These are phyloP conservation scores for Ceratobasidium sp. DNA, from an alignment of 1,284 basidiomycete genomes.

Conservation along the genomic window DNA sequence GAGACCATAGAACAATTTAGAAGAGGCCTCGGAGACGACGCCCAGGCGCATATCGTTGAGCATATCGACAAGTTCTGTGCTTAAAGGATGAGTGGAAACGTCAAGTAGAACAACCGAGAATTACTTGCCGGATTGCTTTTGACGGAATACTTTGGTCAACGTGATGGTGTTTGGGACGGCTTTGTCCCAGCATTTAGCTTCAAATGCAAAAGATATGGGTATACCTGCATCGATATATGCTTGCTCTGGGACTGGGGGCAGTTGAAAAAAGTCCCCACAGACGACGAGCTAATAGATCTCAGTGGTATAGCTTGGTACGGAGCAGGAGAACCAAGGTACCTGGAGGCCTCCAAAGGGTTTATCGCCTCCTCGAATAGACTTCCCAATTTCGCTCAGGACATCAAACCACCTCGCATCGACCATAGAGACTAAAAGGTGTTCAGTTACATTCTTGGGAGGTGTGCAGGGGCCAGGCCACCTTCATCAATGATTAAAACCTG, in stretches of 20 bases:
- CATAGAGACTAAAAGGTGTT: constrained; percentile 83
- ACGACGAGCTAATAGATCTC: constrained; percentile 69
- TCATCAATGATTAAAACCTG: constrained; percentile 95
- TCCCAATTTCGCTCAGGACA: constrained; percentile 78
- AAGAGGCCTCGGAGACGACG: constrained; percentile 15
- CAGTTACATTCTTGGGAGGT: not conserved
- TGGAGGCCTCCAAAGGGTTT: constrained; percentile 94
- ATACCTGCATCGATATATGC: constrained; percentile 53
- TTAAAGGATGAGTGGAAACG: not conserved
- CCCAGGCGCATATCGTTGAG: constrained; percentile 47
- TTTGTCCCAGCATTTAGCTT: constrained; percentile 77
- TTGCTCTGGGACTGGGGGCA: constrained; percentile 81
- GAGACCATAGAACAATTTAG: constrained; percentile 34
- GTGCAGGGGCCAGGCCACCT: constrained; percentile 61
- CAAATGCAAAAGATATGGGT: constrained; percentile 76
- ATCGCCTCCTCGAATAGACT: constrained; percentile 68
- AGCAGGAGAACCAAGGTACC: constrained; percentile 57
- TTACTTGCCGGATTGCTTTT: constrained; percentile 49
- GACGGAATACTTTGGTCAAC: constrained; percentile 74
- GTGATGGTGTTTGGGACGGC: constrained; percentile 68
- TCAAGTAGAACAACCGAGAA: not conserved
- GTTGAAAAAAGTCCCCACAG: constrained; percentile 94
- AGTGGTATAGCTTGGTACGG: constrained; percentile 35
- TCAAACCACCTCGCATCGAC: constrained; percentile 94
- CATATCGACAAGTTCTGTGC: constrained; percentile 60